A percentile compares a stretch with the other conserved stretches of the same genome.
Evolutionary conservation across 1,139 yeast genomes (phyloP).

Genomic region (Hanseniaspora uvarum): DNA sequence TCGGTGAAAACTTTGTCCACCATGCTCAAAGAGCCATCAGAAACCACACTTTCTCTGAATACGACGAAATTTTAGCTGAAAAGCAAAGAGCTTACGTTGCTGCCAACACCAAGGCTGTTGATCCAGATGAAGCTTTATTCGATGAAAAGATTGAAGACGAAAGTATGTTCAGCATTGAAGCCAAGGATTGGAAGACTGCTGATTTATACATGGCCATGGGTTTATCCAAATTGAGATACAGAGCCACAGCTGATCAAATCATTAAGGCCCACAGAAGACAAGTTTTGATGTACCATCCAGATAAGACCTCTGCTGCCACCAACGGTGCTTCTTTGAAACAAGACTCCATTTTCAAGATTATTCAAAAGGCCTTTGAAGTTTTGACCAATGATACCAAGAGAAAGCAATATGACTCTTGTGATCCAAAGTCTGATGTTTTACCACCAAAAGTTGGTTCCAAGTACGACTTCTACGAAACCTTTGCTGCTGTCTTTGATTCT

Average conservation of each 20-base stretch:
- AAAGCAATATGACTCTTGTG: conserved; percentile 92
- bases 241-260: conserved; percentile 85
- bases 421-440: conserved; percentile 69
- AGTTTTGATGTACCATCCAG: conserved; percentile 96
- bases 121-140: conserved; percentile 62
- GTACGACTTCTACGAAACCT: conserved; percentile 79
- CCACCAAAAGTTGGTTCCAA: conserved; percentile 60
- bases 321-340: conserved; percentile 80
- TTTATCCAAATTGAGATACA: conserved; percentile 78
- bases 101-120: conserved; percentile 41
- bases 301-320: conserved; percentile 61
- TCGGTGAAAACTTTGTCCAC: conserved; percentile 89
- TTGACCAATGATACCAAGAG: conserved; percentile 78
- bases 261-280: conserved; percentile 95
- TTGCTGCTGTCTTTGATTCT: conserved; percentile 84
- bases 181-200: conserved; percentile 96
- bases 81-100: conserved; percentile 70
- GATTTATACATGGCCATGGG: conserved; percentile 96
- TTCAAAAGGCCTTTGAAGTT: conserved; percentile 90
- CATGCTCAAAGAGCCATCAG: conserved; percentile 93
- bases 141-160: conserved; percentile 64
- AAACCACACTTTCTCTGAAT: conserved; percentile 98
- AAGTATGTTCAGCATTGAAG: conserved; percentile 73
- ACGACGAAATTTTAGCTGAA: conserved; percentile 86
- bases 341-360: conserved; percentile 96